phyloP scores from a whole-genome alignment of 1,284 basidiomycete species.

The Omphalotus olearius region DNA sequence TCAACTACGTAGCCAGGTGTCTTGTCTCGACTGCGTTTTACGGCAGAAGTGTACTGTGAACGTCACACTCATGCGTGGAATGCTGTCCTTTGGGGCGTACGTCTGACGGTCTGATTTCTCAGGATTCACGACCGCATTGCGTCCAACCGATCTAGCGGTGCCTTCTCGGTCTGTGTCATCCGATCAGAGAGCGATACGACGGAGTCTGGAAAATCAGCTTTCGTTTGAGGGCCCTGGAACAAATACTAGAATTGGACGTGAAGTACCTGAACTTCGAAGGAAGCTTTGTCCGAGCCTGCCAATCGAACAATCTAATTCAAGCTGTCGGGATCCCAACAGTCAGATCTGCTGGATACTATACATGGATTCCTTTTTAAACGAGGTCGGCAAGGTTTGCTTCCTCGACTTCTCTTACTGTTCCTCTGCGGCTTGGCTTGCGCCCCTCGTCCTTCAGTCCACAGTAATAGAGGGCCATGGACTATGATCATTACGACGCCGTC shows the following conservation, averaged over 20 bases:
- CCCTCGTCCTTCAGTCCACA: constrained; percentile 16
- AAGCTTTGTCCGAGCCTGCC: neutral
- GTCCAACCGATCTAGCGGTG: neutral
- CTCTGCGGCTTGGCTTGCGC: constrained; percentile 1
- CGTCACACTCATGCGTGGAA: neutral
- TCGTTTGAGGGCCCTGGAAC: constrained; percentile 1
- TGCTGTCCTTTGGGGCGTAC: neutral
- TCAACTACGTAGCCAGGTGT: too few relatives aligned
- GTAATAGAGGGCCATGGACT: constrained; percentile 50
- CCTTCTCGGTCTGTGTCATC: neutral
- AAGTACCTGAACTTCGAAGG: constrained; percentile 2
- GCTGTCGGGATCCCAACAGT: neutral
- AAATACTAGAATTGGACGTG: neutral
- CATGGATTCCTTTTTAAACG: constrained; percentile 8
- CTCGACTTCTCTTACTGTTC: constrained; percentile 10
- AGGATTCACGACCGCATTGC: neutral
- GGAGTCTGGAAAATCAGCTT: too few relatives aligned
- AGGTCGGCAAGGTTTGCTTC: neutral
- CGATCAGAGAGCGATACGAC: neutral
- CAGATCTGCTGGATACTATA: neutral
- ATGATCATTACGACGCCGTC: constrained; percentile 69
- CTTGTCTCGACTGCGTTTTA: too few relatives aligned
- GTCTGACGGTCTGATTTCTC: neutral
- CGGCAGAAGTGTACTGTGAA: neutral
- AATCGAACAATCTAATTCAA: constrained; percentile 7